Conservation (phyloP, 345 rosid genomes). For the Eutrema yunnanense region DNA sequence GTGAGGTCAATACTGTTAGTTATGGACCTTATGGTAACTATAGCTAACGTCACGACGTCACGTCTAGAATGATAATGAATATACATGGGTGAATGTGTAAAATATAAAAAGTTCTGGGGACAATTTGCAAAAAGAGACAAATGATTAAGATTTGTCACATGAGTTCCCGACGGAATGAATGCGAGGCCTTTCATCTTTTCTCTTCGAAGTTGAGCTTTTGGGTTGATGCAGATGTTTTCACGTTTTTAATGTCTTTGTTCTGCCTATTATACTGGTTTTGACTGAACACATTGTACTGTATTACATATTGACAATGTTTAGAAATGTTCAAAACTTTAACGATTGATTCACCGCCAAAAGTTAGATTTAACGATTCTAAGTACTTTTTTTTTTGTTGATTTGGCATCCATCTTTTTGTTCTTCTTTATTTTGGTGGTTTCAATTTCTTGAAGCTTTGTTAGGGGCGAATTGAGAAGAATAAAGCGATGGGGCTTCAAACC, state of each 20-base stretch:
- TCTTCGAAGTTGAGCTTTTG: background rate
- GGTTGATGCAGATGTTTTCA: background rate
- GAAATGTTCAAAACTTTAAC: background rate
- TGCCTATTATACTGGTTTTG: background rate
- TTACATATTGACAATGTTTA: background rate
- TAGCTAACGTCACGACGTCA: no score
- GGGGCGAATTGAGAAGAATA: slow-evolving; percentile 17
- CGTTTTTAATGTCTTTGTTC: background rate
- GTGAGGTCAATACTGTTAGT: no score
- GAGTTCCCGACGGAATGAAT: slow-evolving; percentile 12
- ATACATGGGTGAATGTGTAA: background rate
- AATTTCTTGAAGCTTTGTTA: background rate
- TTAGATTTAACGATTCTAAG: background rate
- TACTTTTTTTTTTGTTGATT: background rate
- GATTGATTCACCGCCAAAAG: background rate
- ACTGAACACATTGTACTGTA: background rate
- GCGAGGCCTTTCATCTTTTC: slow-evolving; percentile 1
- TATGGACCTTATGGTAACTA: no score
- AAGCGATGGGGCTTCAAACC: background rate
- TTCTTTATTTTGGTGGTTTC: background rate
- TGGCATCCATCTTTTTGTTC: background rate
- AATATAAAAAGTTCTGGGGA: background rate
- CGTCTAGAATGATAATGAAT: background rate
- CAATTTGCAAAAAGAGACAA: background rate
- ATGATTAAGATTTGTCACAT: background rate